Base-by-base conservation (phyloP, 2,329 filamentous ascomycete species). In the Neonectria coccinea region DNA sequence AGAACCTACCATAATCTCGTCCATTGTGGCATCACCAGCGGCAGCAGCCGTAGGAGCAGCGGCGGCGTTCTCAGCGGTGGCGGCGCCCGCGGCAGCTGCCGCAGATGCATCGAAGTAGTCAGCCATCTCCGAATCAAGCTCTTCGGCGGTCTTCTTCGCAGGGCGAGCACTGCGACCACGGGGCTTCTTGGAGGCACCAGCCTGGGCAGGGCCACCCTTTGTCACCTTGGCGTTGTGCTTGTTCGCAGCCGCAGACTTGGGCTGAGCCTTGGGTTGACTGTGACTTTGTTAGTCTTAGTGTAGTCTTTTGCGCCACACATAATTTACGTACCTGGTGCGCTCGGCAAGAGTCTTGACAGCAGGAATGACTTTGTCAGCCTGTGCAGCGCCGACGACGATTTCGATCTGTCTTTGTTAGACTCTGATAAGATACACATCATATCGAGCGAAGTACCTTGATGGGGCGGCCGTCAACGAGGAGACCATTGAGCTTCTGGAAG, bases 71-170 rank as follows among this genome's bases (percentile, higher is more conserved):
- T 80, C 82, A 70, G 83, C 83, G 56, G 79, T 82, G 69, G 81
- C 77, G 36, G 72, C 73, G 64, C 79, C 79, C 33, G 73, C 73
- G 68, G 81, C 78, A 39, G 72, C 73, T 64, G 79, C 79, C 64
- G 79, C 79, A 33, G 74, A 73, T 64, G 80, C 78, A 44, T 85
- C 89, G 78, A 97, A 98, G 83, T 99, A 99, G 80, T 98, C 96
- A 20, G 89, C 90, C 96, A 99, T 99, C 80, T 99, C 96, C 5
- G 93, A 94, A 79, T 99, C 96, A 27, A 99, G 89, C 83, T 99
- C 94, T 78, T 97, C 95, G 1, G 91, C 89, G 0, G 94, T 97
- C 92, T 98, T 98, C 83, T 97, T 85, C 75, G 89, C 82, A 71
- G 91, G 85, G 74, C 91, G 88, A 69, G 86, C 83, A 75, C 83